phyloP scores from a whole-genome alignment of 2,329 filamentous ascomycete species.

The Metarhizium album region DNA sequence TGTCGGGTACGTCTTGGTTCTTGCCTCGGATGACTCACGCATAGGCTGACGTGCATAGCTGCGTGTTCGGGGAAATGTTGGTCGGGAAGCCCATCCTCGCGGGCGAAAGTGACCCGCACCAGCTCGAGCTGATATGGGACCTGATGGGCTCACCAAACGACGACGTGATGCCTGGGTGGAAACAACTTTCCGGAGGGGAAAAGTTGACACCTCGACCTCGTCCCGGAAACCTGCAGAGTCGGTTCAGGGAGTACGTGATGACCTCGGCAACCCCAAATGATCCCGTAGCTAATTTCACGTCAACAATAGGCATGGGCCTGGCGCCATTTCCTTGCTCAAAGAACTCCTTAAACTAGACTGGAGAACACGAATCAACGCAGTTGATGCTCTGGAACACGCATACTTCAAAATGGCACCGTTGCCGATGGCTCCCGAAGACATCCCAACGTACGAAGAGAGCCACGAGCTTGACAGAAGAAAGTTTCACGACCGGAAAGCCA shows the following conservation, averaged over 20 bases:
- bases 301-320: constrained; percentile 50
- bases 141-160: constrained; percentile 84
- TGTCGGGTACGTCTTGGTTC: constrained; percentile 62
- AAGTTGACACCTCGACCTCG: constrained; percentile 52
- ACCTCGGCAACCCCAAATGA: constrained; percentile 8
- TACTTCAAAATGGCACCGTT: constrained; percentile 77
- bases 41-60: constrained; percentile 40
- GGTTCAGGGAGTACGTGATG: constrained; percentile 58
- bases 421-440: constrained; percentile 71
- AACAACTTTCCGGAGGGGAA: constrained; percentile 69
- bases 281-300: not conserved
- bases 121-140: constrained; percentile 89
- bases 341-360: constrained; percentile 85
- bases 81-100: constrained; percentile 85
- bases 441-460: constrained; percentile 88
- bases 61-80: constrained; percentile 97
- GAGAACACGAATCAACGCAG: constrained; percentile 79
- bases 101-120: constrained; percentile 79
- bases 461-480: constrained; percentile 93
- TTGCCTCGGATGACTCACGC: not conserved
- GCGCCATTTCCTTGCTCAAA: constrained; percentile 67
- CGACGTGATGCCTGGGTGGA: constrained; percentile 88
- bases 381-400: constrained; percentile 83
- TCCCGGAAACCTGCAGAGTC: constrained; percentile 54
- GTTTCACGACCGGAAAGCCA: constrained; percentile 75